phyloP scores from a whole-genome alignment of 306 rosid genomes.

The Comarum palustre region DNA sequence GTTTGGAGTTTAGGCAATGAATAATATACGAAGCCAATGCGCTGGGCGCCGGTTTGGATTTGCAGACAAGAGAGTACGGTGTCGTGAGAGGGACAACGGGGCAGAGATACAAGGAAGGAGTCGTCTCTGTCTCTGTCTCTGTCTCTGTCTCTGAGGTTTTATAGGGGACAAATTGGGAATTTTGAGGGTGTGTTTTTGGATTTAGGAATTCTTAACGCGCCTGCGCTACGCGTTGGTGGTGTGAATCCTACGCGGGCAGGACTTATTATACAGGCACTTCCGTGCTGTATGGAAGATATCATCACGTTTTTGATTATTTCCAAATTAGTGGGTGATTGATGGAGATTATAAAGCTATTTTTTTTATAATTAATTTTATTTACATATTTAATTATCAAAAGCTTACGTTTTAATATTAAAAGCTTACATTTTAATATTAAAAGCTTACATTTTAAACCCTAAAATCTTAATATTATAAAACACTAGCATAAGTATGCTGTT shows the following conservation, averaged over 20 bases:
- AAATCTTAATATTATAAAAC: too few relatives aligned
- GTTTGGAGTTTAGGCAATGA: background rate
- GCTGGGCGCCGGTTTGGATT: background rate
- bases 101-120: background rate
- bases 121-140: too few relatives aligned
- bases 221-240: background rate
- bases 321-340: background rate
- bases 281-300: background rate
- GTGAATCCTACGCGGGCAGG: background rate
- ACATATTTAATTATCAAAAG: too few relatives aligned
- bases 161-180: slow-evolving; percentile 23
- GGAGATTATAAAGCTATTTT: too few relatives aligned
- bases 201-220: background rate
- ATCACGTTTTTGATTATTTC: background rate
- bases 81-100: background rate
- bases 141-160: background rate
- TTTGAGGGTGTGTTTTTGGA: background rate
- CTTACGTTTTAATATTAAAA: too few relatives aligned
- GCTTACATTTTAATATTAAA: too few relatives aligned
- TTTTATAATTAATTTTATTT: too few relatives aligned
- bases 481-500: too few relatives aligned
- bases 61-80: background rate
- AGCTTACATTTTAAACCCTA: too few relatives aligned
- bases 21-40: background rate
- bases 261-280: background rate